A percentile compares a stretch with the other conserved stretches of the same genome.
These are phyloP conservation scores for Penicillium digitatum DNA, from an alignment of 2,329 filamentous ascomycete species.

Conservation along the genomic window DNA sequence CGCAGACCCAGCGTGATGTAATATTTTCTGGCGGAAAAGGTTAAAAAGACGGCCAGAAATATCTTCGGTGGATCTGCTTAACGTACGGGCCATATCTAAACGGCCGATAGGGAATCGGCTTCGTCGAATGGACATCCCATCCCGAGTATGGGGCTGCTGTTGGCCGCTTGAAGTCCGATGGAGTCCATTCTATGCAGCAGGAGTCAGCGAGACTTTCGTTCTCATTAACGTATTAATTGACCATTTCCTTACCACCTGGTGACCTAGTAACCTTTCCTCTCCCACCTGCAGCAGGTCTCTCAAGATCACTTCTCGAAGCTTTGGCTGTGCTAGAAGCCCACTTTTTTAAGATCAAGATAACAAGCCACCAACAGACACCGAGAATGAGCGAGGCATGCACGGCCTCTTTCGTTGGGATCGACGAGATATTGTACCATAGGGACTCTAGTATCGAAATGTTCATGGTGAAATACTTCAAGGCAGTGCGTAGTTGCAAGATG, in stretches of 20 bases:
- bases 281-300: conserved; percentile 39
- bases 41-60: not conserved
- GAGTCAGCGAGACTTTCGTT: not conserved
- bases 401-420: conserved; percentile 16
- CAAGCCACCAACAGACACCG: conserved; percentile 31
- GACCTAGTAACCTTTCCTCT: conserved; percentile 36
- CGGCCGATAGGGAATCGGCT: conserved; percentile 71
- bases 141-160: conserved; percentile 58
- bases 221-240: not conserved
- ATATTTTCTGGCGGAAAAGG: conserved; percentile 51
- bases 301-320: conserved; percentile 41
- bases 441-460: conserved; percentile 2
- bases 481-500: not conserved
- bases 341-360: conserved; percentile 24
- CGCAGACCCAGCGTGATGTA: conserved; percentile 73
- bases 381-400: conserved; percentile 12
- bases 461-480: not conserved
- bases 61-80: not conserved
- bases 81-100: conserved; percentile 67
- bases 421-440: not conserved
- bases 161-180: conserved; percentile 58
- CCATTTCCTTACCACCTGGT: conserved; percentile 44
- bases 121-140: conserved; percentile 66
- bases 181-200: conserved; percentile 50
- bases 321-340: conserved; percentile 21